phyloP scores from a whole-genome alignment of 495 filamentous ascomycete genomes.

The Aspergillus mulundensis region DNA sequence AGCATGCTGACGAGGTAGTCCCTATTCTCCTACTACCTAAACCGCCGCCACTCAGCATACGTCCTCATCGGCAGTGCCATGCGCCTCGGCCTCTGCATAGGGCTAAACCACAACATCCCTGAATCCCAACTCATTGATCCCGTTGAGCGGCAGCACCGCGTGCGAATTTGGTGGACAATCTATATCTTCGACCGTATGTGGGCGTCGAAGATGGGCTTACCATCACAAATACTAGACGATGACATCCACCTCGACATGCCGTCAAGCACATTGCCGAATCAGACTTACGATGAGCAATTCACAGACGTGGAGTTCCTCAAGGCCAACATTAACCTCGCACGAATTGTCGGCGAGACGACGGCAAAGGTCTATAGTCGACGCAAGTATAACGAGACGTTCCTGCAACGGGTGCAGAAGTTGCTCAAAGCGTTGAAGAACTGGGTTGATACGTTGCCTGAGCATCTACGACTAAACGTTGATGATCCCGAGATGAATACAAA shows the following conservation, averaged over 20 bases:
- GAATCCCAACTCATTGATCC: slow-evolving; percentile 45
- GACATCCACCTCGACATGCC: slow-evolving; percentile 47
- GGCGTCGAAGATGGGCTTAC: slow-evolving; percentile 44
- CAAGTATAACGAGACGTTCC: slow-evolving; percentile 42
- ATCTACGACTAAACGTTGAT: slow-evolving; percentile 36
- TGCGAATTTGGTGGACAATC: slow-evolving; percentile 46
- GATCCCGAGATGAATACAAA: slow-evolving; percentile 38
- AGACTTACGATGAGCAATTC: slow-evolving; percentile 40
- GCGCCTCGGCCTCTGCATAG: slow-evolving; percentile 40
- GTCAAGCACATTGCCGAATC: slow-evolving; percentile 27
- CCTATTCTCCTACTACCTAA: slow-evolving; percentile 43
- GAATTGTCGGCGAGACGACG: slow-evolving; percentile 42
- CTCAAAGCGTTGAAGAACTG: slow-evolving; percentile 43
- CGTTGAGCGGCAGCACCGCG: slow-evolving; percentile 41
- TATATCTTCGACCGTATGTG: slow-evolving; percentile 49
- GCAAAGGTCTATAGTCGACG: slow-evolving; percentile 40
- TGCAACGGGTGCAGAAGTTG: slow-evolving; percentile 40
- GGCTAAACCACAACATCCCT: slow-evolving; percentile 44
- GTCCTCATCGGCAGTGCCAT: slow-evolving; percentile 41
- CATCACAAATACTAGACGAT: slow-evolving; percentile 44
- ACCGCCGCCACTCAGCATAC: slow-evolving; percentile 42
- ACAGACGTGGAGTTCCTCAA: slow-evolving; percentile 38
- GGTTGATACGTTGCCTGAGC: slow-evolving; percentile 41
- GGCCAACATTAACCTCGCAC: slow-evolving; percentile 39
- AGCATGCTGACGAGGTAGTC: slow-evolving; percentile 24